phyloP scores from a whole-genome alignment of 179 eudicot genomes.

The Silene coronaria region DNA sequence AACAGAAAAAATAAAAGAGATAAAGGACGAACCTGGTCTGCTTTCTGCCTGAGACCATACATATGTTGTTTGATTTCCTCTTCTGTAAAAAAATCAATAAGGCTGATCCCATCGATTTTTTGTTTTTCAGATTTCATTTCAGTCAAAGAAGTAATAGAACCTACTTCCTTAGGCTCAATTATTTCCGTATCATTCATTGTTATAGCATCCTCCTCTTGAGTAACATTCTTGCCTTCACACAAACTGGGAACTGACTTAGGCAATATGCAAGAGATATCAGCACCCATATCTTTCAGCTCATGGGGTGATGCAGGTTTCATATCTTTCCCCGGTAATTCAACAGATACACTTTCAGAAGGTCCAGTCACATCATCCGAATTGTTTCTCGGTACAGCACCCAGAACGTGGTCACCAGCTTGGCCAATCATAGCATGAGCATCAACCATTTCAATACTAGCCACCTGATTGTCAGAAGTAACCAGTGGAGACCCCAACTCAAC shows the following conservation, averaged over 20 bases:
- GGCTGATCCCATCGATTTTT: slow-evolving; percentile 48
- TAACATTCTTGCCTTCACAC: slow-evolving; percentile 26
- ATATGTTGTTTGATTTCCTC: slow-evolving; percentile 58
- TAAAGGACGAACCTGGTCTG: slow-evolving; percentile 40
- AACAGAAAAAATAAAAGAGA: background rate
- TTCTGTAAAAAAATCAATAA: slow-evolving; percentile 57
- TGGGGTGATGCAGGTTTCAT: slow-evolving; percentile 18
- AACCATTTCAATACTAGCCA: slow-evolving; percentile 21
- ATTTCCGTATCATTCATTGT: slow-evolving; percentile 17
- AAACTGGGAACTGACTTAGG: slow-evolving; percentile 19
- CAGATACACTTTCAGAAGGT: slow-evolving; percentile 21
- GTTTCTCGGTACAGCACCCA: slow-evolving; percentile 18
- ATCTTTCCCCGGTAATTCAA: slow-evolving; percentile 20
- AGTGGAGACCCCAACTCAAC: slow-evolving; percentile 23
- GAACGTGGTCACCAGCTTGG: slow-evolving; percentile 20
- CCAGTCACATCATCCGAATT: slow-evolving; percentile 17
- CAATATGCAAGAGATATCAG: slow-evolving; percentile 11
- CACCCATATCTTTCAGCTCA: slow-evolving; percentile 19
- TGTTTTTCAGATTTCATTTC: slow-evolving; percentile 33
- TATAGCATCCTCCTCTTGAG: slow-evolving; percentile 27
- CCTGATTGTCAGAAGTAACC: slow-evolving; percentile 21
- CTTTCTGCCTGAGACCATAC: slow-evolving; percentile 42
- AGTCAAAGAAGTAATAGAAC: slow-evolving; percentile 18
- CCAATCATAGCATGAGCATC: slow-evolving; percentile 13
- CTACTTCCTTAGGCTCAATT: slow-evolving; percentile 15